Base-by-base conservation (phyloP, 148 eudicot species). In the Rhododendron ovatum region DNA sequence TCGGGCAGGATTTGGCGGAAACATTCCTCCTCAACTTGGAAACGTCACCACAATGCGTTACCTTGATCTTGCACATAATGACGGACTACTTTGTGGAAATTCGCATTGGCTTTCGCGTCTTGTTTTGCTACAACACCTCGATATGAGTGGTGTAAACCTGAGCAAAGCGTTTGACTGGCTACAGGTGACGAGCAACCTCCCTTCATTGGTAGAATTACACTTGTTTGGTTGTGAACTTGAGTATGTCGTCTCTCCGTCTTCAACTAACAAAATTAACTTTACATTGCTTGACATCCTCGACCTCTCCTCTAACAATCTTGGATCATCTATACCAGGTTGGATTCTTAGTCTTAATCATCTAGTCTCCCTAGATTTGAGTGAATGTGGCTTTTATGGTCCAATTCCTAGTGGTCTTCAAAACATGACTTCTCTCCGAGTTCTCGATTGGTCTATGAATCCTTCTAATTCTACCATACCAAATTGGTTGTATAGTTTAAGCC, bases 1-100 rank as follows among this genome's bases (percentile, higher is more conserved):
- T 14, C 0, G 1, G 12, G 10, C 80, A 1, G 1, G 3, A 0
- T 82, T 82, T 7, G 0, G 43, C 26, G 87, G 90, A 22, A 22
- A 2, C 11, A 12, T 86, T 75, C 84, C 81, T 63, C 63, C 33
- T 73, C 83, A 47, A 22, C 55, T 88, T 20, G 87, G 87, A 17
- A 82, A 88, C 41, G 82, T 82, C 65, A 80, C 85, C 22, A n/a
- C 8, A 9, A 17, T 77, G 3, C 48, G 80, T 43, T 41, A 77
- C 45, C 80, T 77, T 39, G 50, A 12, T 24, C 55, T 78, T n/a
- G 4, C 7, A 8, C 0, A 6, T 45, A 6, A 75, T 5, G 7
- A 1, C 13, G 28, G 33, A 45, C 28, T 45, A 78, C 53, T 3
- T 45, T 28, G 11, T 45, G 53, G 12, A 8, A 78, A 78, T 41